These are phyloP conservation scores for Lentinus tigrinus DNA, from an alignment of 768 basidiomycete species.

Conservation along the genomic window DNA sequence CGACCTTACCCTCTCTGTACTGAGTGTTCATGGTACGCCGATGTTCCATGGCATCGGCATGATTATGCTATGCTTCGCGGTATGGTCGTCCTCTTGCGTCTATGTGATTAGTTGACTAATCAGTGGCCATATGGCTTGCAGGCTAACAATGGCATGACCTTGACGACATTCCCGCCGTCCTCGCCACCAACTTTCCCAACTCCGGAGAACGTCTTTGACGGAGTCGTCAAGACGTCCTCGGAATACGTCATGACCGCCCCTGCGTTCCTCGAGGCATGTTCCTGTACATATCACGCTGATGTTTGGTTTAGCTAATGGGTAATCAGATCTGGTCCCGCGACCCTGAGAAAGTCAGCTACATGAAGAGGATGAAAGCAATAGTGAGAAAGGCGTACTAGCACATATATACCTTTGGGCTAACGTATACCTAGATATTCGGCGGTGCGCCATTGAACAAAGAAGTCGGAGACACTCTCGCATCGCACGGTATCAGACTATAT, in stretches of 20 bases:
- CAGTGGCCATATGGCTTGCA: neutral
- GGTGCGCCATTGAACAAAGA: constrained; percentile 13
- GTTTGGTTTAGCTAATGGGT: too few relatives aligned
- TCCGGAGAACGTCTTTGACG: constrained; percentile 14
- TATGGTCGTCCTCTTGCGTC: neutral
- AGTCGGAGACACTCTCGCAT: constrained; percentile 7
- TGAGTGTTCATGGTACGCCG: constrained; percentile 16
- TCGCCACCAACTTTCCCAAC: constrained; percentile 25
- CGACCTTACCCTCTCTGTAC: neutral
- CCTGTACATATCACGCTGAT: too few relatives aligned
- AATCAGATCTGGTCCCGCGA: constrained; percentile 20
- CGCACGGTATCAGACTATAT: constrained; percentile 6
- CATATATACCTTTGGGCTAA: neutral
- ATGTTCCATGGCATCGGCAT: constrained; percentile 16
- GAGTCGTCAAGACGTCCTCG: constrained; percentile 4
- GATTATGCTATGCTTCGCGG: constrained; percentile 4
- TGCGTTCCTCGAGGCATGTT: constrained; percentile 17
- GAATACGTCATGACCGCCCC: constrained; percentile 18
- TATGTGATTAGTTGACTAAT: too few relatives aligned
- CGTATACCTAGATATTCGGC: constrained; percentile 3
- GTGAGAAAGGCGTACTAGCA: neutral
- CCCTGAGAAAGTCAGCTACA: constrained; percentile 14
- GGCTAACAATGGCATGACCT: constrained; percentile 13
- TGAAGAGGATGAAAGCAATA: constrained; percentile 14
- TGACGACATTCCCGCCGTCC: constrained; percentile 24